Conservation (phyloP, 1,284 basidiomycete genomes). For the Rhodofomes roseus region DNA sequence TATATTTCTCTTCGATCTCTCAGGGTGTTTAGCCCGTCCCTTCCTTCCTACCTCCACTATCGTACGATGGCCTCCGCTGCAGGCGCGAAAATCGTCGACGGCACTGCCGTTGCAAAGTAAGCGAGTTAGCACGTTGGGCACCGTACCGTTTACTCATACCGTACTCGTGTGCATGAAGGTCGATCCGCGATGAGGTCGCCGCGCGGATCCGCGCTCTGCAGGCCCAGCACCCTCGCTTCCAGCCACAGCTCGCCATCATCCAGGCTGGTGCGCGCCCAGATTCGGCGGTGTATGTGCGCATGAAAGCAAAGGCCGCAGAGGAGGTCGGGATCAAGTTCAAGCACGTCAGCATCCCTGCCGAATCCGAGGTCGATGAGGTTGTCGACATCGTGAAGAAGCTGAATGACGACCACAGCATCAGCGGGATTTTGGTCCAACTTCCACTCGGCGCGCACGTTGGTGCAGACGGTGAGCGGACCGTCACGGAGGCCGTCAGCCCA, state of each 20-base stretch:
- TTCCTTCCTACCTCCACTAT: conserved; percentile 31
- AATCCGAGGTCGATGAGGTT: conserved; percentile 74
- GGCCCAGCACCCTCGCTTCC: conserved; percentile 75
- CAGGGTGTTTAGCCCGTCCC: conserved; percentile 29
- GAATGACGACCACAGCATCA: conserved; percentile 82
- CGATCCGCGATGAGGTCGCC: conserved; percentile 74
- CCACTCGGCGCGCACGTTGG: conserved; percentile 87
- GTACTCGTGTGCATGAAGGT: conserved; percentile 43
- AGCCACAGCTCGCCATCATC: conserved; percentile 88
- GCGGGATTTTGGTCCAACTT: conserved; percentile 96
- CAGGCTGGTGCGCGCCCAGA: conserved; percentile 93
- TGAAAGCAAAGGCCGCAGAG: conserved; percentile 96
- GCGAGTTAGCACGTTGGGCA: conserved; percentile 17
- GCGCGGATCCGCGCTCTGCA: conserved; percentile 60
- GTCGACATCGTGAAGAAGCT: conserved; percentile 77
- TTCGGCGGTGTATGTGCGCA: conserved; percentile 91
- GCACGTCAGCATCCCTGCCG: conserved; percentile 75
- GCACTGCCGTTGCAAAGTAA: conserved; percentile 85
- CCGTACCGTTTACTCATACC: not conserved
- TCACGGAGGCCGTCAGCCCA: conserved; percentile 93
- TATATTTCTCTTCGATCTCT: conserved; percentile 6
- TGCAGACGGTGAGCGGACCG: conserved; percentile 81
- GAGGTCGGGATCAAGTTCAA: conserved; percentile 91
- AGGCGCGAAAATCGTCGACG: conserved; percentile 73
- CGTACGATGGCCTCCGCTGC: conserved; percentile 49